These are phyloP conservation scores for Myriangium duriaei DNA, from an alignment of 2,329 filamentous ascomycete species.

Conservation along the genomic window DNA sequence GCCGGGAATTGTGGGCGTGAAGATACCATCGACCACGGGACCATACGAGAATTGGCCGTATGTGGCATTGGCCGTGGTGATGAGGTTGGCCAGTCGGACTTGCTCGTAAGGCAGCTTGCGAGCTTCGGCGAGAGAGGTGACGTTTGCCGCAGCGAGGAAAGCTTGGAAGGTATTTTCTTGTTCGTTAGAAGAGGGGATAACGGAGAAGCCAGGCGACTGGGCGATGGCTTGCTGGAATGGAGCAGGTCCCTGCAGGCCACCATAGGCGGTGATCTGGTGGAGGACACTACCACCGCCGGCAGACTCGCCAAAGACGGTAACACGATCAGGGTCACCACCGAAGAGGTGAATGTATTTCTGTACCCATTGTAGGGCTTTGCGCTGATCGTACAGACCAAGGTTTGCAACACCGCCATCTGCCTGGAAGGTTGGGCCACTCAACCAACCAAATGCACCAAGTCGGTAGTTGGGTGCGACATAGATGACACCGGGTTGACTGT, in stretches of 20 bases:
- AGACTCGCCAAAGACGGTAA: constrained; percentile 38
- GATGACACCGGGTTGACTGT: constrained; percentile 28
- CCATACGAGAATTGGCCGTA: constrained; percentile 35
- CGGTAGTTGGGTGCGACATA: constrained; percentile 39
- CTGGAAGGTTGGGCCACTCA: constrained; percentile 33
- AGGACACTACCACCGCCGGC: constrained; percentile 43
- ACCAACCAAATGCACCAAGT: constrained; percentile 38
- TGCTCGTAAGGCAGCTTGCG: constrained; percentile 27
- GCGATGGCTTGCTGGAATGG: constrained; percentile 36
- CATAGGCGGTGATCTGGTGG: constrained; percentile 44
- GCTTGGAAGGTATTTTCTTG: constrained; percentile 28
- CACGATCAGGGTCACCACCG: constrained; percentile 37
- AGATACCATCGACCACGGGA: constrained; percentile 38
- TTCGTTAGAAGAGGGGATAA: constrained; percentile 21
- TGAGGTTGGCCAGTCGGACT: constrained; percentile 32
- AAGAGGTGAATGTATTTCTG: constrained; percentile 42
- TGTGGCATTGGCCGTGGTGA: constrained; percentile 28
- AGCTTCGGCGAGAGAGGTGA: constrained; percentile 32
- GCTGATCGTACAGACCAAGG: constrained; percentile 41
- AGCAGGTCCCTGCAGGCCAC: constrained; percentile 29
- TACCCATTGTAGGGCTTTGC: constrained; percentile 46
- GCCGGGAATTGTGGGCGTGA: constrained; percentile 36
- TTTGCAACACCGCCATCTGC: constrained; percentile 33
- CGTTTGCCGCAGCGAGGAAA: constrained; percentile 31
- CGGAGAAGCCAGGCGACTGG: constrained; percentile 35